A percentile compares a stretch with the other conserved stretches of the same genome.
phyloP scores from a whole-genome alignment of 176 grass and related monocot genomes.

The Carex myosuroides region DNA sequence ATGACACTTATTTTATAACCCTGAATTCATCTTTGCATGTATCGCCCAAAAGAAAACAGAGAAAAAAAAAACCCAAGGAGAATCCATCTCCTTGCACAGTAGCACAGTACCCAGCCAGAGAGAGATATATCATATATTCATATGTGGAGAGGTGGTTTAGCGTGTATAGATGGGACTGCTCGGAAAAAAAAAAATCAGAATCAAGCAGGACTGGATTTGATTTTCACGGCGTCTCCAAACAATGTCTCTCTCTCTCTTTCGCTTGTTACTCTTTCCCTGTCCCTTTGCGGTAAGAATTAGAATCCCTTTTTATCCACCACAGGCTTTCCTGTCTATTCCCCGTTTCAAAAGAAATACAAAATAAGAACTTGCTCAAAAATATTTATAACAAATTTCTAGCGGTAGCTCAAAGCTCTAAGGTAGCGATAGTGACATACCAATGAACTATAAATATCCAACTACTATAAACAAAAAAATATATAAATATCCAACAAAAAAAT shows the following conservation, averaged over 20 bases:
- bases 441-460: no score
- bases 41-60: background rate
- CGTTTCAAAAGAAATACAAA: background rate
- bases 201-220: background rate
- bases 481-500: no score
- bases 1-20: background rate
- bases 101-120: background rate
- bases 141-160: background rate
- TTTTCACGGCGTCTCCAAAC: no score
- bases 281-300: background rate
- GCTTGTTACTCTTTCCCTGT: background rate
- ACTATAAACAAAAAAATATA: no score
- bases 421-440: background rate
- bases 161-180: conserved; percentile 28
- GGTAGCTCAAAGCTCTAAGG: background rate
- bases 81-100: background rate
- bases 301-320: background rate
- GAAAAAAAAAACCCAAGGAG: background rate
- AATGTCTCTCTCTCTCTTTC: background rate
- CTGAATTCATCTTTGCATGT: background rate
- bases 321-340: background rate
- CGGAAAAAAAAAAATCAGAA: background rate
- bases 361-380: no score
- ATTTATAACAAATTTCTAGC: background rate
- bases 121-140: background rate